Base-by-base conservation (phyloP, 2,329 filamentous ascomycete species). In the Gnomoniopsis sp. region DNA sequence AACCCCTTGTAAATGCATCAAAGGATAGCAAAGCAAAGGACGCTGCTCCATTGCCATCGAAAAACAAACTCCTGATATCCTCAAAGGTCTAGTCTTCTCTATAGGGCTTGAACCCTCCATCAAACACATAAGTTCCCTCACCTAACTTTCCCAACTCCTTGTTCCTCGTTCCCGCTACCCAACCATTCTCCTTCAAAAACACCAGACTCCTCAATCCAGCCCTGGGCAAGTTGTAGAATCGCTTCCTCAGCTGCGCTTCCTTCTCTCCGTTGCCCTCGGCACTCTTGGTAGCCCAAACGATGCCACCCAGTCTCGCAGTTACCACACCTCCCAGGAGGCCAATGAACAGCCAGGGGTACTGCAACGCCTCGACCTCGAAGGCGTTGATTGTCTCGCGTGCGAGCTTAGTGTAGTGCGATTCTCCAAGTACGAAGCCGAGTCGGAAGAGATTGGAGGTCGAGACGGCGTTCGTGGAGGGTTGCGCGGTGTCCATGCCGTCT, bases 301-400 rank as follows among this genome's bases (percentile, higher is more conserved):
- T 81, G 2, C 87, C 81, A 0, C 92, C 92, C 3, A 96, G 74
- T 60, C 88, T 84, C 3, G 88, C 84, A 1, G 87, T 85, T 11
- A 96, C 90, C 2, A 98, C 85, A 0, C 83, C 83, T 3, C 85
- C 83, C 66, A 98, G 80, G 66, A 98, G 79, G 3, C 89, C 89
- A 0, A 90, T 88, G 74, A 96, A 98, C 2, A 98, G 80, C 80
- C 95, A 96, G 0, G 95, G 92, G 67, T 98, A 92, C 71, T 98
- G 92, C 68, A 96, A 79, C 65, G 96, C 87, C 75, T 99, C 95
- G 0, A 90, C 88, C 65, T 96, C 91, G 65, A 99, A 99, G 0
- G 92, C 91, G 60, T 86, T 85, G 62, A 93, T 85, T 0, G 91
- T 95, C 64, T 89, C 83, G 53, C 83, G 82, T 0, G 91, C 92